Base-by-base conservation (phyloP, 768 basidiomycete species). In the Russula foetens region DNA sequence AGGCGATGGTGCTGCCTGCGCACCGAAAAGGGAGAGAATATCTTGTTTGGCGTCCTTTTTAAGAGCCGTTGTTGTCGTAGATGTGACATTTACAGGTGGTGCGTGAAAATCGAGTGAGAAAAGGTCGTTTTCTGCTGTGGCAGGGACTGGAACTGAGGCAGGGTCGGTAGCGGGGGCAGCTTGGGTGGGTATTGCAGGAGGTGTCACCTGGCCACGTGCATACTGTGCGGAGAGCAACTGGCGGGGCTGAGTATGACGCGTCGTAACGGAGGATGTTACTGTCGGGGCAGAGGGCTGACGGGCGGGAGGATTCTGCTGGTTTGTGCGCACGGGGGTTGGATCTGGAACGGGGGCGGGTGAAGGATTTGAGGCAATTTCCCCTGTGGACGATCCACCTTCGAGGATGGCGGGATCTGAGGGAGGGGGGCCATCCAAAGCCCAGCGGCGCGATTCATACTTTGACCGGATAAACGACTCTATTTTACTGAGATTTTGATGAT, bases 401-500 rank as follows among this genome's bases (percentile, higher is more conserved):
- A 98, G 79, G 0, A 82, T 74, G 19, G 88, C 84, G 2, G 95
- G 96, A 72, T 98, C 90, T 0, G 74, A 69, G 0, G 96, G 96
- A 0, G 80, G 83, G 15, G 90, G 88, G 0, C 90, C 93, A n/a
- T 95, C 90, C 73, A 88, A 75, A 2, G 95, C 96, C 96, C 96
- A 99, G 59, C 96, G 79, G 26, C 81, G 80, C 2, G 88, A 84
- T 73, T 99, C 96, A 71, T 99, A 99, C 72, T 99, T 98, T 23
- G 91, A 94, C 52, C 96, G 87, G 62, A 98, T 90, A 74, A 94
- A 98, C 0, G 91, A 93, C 59, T 98, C 96, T 79, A 98, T 94
- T 81, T 98, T 98, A 72, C 95, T 96, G 70, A n/a, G 58, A 39
- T 48, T 23, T 24, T 8, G 15, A 23, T 49, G 35, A 43, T 29